These are phyloP conservation scores for Euryodendron excelsum DNA, from an alignment of 148 eudicot species.

Conservation along the genomic window DNA sequence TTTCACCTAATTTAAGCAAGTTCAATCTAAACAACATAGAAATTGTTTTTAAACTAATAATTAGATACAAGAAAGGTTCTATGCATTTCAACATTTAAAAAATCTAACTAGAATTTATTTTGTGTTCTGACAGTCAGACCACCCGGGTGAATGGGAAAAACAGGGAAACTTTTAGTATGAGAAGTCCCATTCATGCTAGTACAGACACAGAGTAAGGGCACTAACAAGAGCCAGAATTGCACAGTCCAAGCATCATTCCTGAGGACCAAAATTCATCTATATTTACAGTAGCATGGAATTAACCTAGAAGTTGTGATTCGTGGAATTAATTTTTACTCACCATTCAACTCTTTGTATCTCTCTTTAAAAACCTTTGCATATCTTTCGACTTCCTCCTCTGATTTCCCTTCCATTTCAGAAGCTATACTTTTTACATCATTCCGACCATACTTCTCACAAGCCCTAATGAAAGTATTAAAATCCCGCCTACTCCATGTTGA, in stretches of 20 bases:
- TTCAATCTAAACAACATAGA: background rate
- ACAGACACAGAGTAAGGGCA: background rate
- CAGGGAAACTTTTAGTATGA: background rate
- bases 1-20: background rate
- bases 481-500: constrained; percentile 90
- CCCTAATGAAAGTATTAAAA: constrained; percentile 91
- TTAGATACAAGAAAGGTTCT: background rate
- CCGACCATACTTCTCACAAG: constrained; percentile 94
- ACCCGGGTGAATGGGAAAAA: background rate
- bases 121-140: background rate
- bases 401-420: constrained; percentile 96
- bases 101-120: background rate
- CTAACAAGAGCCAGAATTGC: background rate
- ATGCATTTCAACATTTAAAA: background rate
- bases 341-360: constrained; percentile 89
- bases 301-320: background rate
- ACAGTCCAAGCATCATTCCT: background rate
- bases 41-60: background rate
- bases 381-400: constrained; percentile 90
- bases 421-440: constrained; percentile 74
- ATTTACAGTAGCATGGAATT: background rate
- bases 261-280: background rate
- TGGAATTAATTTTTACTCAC: constrained; percentile 40
- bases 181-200: background rate
- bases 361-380: constrained; percentile 93